Evolutionary conservation across 2,329 filamentous ascomycete species (phyloP), one percentile per base, ranked within the genome.

Genomic region (Coleophoma crateriformis): DNA sequence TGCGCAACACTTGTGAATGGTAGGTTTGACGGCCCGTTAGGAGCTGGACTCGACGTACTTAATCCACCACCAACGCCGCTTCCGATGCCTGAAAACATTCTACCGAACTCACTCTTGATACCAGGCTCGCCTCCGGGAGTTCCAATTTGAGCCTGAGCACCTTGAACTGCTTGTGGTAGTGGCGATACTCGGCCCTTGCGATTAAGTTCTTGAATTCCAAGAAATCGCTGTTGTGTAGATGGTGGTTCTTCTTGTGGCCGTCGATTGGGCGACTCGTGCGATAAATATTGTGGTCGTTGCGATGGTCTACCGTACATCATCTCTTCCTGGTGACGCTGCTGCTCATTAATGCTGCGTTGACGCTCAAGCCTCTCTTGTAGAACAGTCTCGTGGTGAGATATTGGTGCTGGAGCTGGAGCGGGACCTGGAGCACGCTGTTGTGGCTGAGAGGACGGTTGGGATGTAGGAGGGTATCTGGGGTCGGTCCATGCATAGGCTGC

Each of bases 61-160:
- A 74, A 75, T 27, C 71, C 69, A 54, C 75, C 76, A 32, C 81
- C 80, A 15, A 85, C 74, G 34, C 84, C 84, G 65, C 81, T 84
- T 14, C 84, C 91, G 57, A 97, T 90, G n/a, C 92, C 92, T 15
- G 89, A 90, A 69, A 96, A 96, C 77, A 96, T 95, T 54, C 90
- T 85, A 27, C 91, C 91, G 65, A 96, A 91, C 65, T 96, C 92
- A 64, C 85, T 95, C 74, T 96, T 96, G 63, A 96, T 95, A 40
- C 87, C 87, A 11, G 90, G 87, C 65, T 96, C 90, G 14, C 85
- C 87, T 13, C 84, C 82, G 6, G 90, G 88, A 3, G 87, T 88
- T 47, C 87, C 79, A 37, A 87, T 80, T 59, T 90, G 87, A 14
- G 85, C 82, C 65, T 96, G 91, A 1, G 88, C 91, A 19, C 92